These are phyloP conservation scores for Globisporangium orthogonon DNA, from an alignment of 352 stramenopile genomes.

Conservation along the genomic window DNA sequence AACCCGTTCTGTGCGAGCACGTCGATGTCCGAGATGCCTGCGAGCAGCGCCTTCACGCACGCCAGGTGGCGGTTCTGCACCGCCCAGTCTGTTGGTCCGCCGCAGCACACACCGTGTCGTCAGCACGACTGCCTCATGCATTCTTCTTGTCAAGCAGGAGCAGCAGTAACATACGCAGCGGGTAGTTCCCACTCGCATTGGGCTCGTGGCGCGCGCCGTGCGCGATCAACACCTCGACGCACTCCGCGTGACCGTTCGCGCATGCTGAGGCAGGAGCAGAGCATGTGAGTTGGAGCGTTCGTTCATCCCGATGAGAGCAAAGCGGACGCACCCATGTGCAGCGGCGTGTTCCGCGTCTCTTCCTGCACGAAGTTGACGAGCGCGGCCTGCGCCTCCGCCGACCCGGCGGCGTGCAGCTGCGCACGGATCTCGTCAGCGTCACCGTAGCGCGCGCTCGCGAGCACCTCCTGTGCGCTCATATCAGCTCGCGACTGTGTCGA, in stretches of 20 bases:
- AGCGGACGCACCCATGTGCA: constrained; percentile 70
- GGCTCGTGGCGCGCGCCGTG: constrained; percentile 48
- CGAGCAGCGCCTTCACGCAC: constrained; percentile 69
- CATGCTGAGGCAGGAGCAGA: constrained; percentile 32
- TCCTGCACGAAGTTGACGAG: constrained; percentile 74
- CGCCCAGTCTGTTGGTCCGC: constrained; percentile 57
- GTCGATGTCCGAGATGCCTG: constrained; percentile 62
- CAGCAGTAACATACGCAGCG: constrained; percentile 47
- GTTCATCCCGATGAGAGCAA: not conserved
- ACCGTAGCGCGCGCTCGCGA: constrained; percentile 68
- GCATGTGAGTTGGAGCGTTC: not conserved
- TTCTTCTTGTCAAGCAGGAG: not conserved
- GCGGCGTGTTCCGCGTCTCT: constrained; percentile 68
- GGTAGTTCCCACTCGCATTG: constrained; percentile 72
- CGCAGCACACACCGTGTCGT: not conserved
- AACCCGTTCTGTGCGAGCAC: constrained; percentile 82
- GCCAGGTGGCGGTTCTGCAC: constrained; percentile 85
- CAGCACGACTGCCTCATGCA: not conserved
- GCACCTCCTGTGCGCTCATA: constrained; percentile 39
- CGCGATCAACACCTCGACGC: constrained; percentile 51
- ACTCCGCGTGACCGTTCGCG: constrained; percentile 67
- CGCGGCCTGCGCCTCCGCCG: constrained; percentile 14
- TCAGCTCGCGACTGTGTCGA: not conserved
- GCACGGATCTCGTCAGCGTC: constrained; percentile 54
- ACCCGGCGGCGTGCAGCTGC: constrained; percentile 23